Base-by-base conservation (phyloP, 345 rosid species). In the Theobroma cacao region DNA sequence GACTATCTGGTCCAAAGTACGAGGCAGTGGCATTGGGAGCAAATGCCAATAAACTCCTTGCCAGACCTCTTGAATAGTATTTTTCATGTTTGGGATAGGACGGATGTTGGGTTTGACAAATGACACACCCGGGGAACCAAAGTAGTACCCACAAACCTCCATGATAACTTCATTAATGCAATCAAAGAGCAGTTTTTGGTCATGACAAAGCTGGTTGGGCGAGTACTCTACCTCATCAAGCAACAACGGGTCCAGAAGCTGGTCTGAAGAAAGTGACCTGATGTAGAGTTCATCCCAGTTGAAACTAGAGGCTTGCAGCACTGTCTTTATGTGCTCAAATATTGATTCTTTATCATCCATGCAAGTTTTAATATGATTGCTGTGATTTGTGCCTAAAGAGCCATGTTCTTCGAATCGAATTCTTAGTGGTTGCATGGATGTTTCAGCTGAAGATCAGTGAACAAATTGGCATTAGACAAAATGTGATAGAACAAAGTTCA, bases 91-190 rank as follows among this genome's bases (percentile, higher is more conserved):
- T 0, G 90, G 90, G 31, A 81, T 50, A 58, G 89, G 89, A 71
- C 84, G 85, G 36, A 85, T 72, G 24, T 72, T 75, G 5, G 91
- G 90, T 80, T 88, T 90, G 50, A 77, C 58, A 72, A 87, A 88
- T 53, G 89, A 84, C 50, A 87, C 80, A 82, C 90, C 86, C 15
- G 90, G 90, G 22, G 88, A 88, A 82, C 90, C 86, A 30, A 77
- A 70, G 56, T 82, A 78, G 73, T 82, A 78, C 24, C 75, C 87
- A 56, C 88, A 89, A 52, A 91, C 75, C 83, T 91, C 95, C 83
- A 82, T 56, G 56, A 96, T 92, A 85, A 86, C 93, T 81, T 96
- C 99, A 10, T 91, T 90, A 71, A 90, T 87, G 75, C 92, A 89
- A 82, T 94, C 92, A 33, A 90, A 91, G 64, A 94, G 88, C 61